Evolutionary conservation across 140 eudicot genomes (phyloP), one percentile per base, ranked within the genome.

Genomic region (Cichorium intybus): DNA sequence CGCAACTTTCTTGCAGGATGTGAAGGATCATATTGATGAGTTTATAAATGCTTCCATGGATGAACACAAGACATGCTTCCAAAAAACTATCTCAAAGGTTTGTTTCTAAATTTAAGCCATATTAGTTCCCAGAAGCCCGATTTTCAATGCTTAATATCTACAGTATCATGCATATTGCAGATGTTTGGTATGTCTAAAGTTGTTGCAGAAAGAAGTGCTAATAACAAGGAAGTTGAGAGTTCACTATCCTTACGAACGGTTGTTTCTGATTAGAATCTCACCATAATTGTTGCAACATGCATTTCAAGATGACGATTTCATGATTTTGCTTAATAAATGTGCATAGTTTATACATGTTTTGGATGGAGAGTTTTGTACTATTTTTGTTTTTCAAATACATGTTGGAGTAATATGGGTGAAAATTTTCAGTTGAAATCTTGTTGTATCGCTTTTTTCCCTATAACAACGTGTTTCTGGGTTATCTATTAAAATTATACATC

Each of bases 111-210:
- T 6, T 7, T 3, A 4, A 23, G n/a, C 17, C 39, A 8, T 71
- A 34, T 21, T n/a, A n/a, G n/a, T n/a, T 24, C 26, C 26, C 2
- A 11, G 6, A 26, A 15, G 15, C 37, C 27, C 18, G 5, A 24
- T 51, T 23, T 18, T 49, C 1, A 15, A 17, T 60, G 43, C 3
- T 49, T 17, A 33, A 3, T 12, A 7, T 35, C 18, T 52, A 39
- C 7, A 23, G 17, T 18, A 23, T 59, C 17, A 12, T 65, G 69
- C 22, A 11, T 37, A 28, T 18, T 73, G 69, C 77, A 89, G 97
- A 90, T 86, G 97, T 86, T 90, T 69, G 85, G 87, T 49, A 84
- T 90, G 93, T 86, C 97, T 24, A 90, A 84, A 69, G 77, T 67
- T 18, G 97, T 90, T 56, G 84, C 89, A 24, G 79, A 86, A 58